Evolutionary conservation across 768 basidiomycete species (phyloP), one percentile per base, ranked within the genome.

Genomic region (Hygrocybe punicea): DNA sequence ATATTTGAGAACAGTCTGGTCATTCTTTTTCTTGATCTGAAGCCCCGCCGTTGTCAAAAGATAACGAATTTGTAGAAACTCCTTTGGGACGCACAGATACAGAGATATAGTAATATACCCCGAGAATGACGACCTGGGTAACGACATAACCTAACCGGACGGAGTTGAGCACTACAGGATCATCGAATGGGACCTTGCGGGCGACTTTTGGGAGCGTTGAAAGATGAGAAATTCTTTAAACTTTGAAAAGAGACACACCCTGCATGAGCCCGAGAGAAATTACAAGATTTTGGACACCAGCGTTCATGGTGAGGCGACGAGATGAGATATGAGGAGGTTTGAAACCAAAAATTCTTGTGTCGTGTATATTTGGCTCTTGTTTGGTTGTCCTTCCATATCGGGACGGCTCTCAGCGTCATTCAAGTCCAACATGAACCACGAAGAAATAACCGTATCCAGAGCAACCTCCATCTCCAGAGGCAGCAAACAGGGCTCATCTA

Each of bases 201-300:
- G 94, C 94, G 70, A 98, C 92, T 95, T 61, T 51, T 42, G 33
- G n/a, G 56, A 50, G 61, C 39, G 57, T 51, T 40, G 48, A 61
- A 33, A 44, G 9, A 46, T 14, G n/a, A 16, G 36, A 35, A 45
- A 54, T 56, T 40, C 3, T 7, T 35, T 21, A 3, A 34, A 9
- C 14, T 33, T 14, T 3, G 16, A 39, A 40, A 16, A 23, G 21
- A 23, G 6, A 65, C 78, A 49, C 54, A 92, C 92, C 57, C 69
- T 97, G 95, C 95, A 97, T 95, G 60, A 87, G 92, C 51, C 85
- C 92, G 62, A 98, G 88, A 52, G 93, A 96, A 67, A 98, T 82
- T 63, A 89, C 80, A 58, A 98, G 79, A 73, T 91, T 96, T 65
- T 87, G 81, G 29, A 93, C 75, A 50, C 84, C 85, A 34, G 87